Evolutionary conservation across 768 basidiomycete species (phyloP).

Genomic region (Lentinula aciculospora): DNA sequence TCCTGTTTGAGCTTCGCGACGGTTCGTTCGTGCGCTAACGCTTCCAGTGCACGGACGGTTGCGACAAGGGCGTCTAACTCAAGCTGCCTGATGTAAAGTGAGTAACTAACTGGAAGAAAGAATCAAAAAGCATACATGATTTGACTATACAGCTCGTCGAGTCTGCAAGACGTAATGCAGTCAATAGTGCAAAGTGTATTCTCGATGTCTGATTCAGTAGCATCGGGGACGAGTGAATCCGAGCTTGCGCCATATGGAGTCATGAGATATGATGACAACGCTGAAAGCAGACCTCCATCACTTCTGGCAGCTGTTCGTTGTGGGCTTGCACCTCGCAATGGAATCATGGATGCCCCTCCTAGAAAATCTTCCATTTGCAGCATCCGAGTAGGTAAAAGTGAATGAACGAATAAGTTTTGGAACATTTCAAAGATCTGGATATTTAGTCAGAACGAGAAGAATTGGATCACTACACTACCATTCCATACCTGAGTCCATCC

Average conservation of each 20-base stretch:
- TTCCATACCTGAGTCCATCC: slow-evolving; percentile 83
- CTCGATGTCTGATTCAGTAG: slow-evolving; percentile 89
- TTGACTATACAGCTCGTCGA: slow-evolving; percentile 92
- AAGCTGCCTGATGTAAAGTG: slow-evolving; percentile 49
- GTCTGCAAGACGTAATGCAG: slow-evolving; percentile 86
- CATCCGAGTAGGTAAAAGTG: slow-evolving; percentile 84
- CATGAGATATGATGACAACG: slow-evolving; percentile 93
- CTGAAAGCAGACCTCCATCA: slow-evolving; percentile 90
- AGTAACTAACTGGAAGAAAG: not conserved
- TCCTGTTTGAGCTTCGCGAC: slow-evolving; percentile 72
- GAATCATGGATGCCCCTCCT: slow-evolving; percentile 90
- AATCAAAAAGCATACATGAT: slow-evolving; percentile 62
- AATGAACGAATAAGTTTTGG: slow-evolving; percentile 92
- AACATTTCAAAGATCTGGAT: slow-evolving; percentile 95
- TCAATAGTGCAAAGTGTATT: slow-evolving; percentile 94
- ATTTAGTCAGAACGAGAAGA: not conserved
- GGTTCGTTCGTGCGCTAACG: slow-evolving; percentile 85
- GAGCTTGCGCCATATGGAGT: slow-evolving; percentile 80
- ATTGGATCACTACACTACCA: not conserved
- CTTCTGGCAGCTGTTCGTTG: slow-evolving; percentile 54
- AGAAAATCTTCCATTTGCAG: slow-evolving; percentile 98
- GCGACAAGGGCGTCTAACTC: slow-evolving; percentile 77
- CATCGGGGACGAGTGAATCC: slow-evolving; percentile 77
- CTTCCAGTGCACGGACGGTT: slow-evolving; percentile 81
- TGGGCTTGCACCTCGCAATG: slow-evolving; percentile 72